These are phyloP conservation scores for Diplocarpon mali DNA, from an alignment of 2,329 filamentous ascomycete genomes.

Conservation along the genomic window DNA sequence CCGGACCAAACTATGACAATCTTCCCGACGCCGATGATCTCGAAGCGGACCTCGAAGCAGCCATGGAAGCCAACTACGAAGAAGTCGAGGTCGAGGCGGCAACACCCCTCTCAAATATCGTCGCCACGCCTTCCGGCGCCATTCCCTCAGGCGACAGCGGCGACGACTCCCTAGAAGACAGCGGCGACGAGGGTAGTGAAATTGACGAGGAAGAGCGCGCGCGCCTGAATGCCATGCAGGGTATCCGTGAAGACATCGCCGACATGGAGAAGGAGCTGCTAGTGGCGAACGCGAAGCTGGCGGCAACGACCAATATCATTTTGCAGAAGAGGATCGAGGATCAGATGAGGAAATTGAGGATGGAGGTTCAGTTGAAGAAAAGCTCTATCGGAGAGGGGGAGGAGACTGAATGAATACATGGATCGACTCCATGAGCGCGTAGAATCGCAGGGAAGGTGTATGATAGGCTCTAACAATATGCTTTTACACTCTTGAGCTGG, in stretches of 20 bases:
- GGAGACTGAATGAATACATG: background rate
- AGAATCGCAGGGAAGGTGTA: no score
- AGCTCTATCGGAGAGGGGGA: slow-evolving; percentile 29
- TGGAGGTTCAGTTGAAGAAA: slow-evolving; percentile 43
- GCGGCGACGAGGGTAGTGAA: slow-evolving; percentile 30
- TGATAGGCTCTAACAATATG: no score
- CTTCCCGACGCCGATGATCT: slow-evolving; percentile 28
- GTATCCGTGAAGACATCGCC: slow-evolving; percentile 40
- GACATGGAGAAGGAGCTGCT: slow-evolving; percentile 41
- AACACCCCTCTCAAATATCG: slow-evolving; percentile 26
- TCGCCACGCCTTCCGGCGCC: slow-evolving; percentile 15
- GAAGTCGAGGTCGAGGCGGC: background rate
- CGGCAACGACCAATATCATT: slow-evolving; percentile 35
- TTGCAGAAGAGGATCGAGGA: slow-evolving; percentile 37
- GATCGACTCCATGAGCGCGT: no score
- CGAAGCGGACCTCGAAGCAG: slow-evolving; percentile 17
- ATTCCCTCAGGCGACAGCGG: slow-evolving; percentile 26
- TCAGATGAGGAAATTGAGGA: slow-evolving; percentile 38
- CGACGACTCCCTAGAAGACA: slow-evolving; percentile 36
- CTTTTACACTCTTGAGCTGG: no score
- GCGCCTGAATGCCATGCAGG: slow-evolving; percentile 34
- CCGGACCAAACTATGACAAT: slow-evolving; percentile 27
- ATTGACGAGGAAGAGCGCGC: slow-evolving; percentile 41
- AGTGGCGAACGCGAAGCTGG: slow-evolving; percentile 31
- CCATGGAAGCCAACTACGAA: slow-evolving; percentile 1